Base-by-base conservation (phyloP, 768 basidiomycete genomes). In the Suillus decipiens region DNA sequence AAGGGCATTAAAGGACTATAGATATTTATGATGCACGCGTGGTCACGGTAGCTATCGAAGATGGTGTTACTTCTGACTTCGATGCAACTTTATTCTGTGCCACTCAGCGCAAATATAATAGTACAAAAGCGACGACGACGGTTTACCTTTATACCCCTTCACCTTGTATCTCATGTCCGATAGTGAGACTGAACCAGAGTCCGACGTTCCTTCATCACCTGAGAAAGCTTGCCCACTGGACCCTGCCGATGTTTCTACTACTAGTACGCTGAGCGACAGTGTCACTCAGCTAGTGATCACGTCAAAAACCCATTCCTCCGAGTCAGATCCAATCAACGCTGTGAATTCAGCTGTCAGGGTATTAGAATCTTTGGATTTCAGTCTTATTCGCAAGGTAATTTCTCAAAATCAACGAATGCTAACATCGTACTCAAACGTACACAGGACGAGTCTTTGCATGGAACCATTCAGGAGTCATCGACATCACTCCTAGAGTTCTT, bases 161-260 rank as follows among this genome's bases (percentile, higher is more conserved):
- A 41, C 2, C 24, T 57, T 43, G 41, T 64, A 53, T 36, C 55
- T 60, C 68, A 76, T 75, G 76, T 77, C 73, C 59, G 66, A 69
- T 66, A 86, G 82, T 72, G 84, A 85, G 59, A 86, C 87, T 19
- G 88, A 89, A 66, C 82, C 84, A 37, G 86, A 82, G 59, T 69
- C 80, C 11, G 79, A 82, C 39, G 17, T 39, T 41, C 28, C 61
- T 66, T 61, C 48, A 66, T 64, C 22, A 51, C 70, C 19, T 31
- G 9, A 19, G 31, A 51, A 51, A 51, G 50, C 41, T 62, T 68
- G 10, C 45, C 64, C 41, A 63, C 67, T 7, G 37, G 37, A 28
- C 55, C 24, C 31, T 66, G 42, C 55, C n/a, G 31, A 28, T 59
- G 22, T 37, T 56, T 56, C 53, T 12, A 36, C 5, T 17, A 53